Conservation (phyloP, 192 early-diverging fungal genomes). For the Podochytrium sp. region DNA sequence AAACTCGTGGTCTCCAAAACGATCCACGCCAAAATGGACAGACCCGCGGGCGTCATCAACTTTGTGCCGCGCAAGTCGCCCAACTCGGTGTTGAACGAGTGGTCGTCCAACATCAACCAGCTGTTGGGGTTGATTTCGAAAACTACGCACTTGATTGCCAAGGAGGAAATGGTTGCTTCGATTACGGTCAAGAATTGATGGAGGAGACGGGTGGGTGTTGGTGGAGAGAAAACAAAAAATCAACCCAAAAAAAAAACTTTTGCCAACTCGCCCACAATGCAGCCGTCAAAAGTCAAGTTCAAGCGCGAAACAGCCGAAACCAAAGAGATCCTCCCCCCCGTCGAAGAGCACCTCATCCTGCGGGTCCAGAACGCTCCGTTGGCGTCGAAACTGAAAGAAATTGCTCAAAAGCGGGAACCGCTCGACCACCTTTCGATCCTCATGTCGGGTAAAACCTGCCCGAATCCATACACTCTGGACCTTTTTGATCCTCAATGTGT, state of each 20-base stretch:
- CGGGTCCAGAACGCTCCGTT: slow-evolving; percentile 63
- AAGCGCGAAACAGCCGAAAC: slow-evolving; percentile 21
- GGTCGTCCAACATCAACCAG: slow-evolving; percentile 88
- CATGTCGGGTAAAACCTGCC: slow-evolving; percentile 31
- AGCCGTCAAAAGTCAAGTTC: slow-evolving; percentile 31
- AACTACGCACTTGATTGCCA: slow-evolving; percentile 68
- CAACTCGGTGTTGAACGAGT: slow-evolving; percentile 90
- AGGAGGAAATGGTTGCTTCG: slow-evolving; percentile 62
- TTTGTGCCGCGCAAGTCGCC: slow-evolving; percentile 85
- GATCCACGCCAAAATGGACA: slow-evolving; percentile 94
- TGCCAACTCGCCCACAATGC: neutral
- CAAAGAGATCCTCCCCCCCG: slow-evolving; percentile 44
- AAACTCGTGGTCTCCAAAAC: slow-evolving; percentile 93
- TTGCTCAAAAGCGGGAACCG: slow-evolving; percentile 48
- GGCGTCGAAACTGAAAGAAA: slow-evolving; percentile 47
- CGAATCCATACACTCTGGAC: no score
- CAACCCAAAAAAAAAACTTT: neutral
- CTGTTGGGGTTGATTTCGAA: slow-evolving; percentile 93
- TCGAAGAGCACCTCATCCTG: slow-evolving; percentile 85
- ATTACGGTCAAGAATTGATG: slow-evolving; percentile 38
- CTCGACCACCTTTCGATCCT: slow-evolving; percentile 53
- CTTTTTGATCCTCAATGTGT: neutral
- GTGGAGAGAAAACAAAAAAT: neutral
- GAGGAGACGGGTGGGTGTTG: no score
- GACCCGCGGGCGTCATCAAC: slow-evolving; percentile 85